Evolutionary conservation across 164 flowering plant genomes (phyloP), one percentile per base, ranked within the genome.

Genomic region (Malania oleifera): DNA sequence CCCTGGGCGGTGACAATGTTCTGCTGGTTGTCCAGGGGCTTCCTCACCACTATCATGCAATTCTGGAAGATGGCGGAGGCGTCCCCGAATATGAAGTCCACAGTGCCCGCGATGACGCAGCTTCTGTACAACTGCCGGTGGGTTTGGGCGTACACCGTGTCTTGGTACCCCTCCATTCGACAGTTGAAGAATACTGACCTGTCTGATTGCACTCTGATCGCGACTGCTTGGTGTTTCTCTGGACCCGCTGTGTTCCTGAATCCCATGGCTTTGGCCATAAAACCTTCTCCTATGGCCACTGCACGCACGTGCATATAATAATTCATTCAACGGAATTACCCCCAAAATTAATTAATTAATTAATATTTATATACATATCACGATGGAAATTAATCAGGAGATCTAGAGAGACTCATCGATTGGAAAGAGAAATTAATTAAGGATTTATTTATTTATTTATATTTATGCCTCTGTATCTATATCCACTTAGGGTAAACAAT

Each of bases 1-100:
- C 80, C 82, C 18, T 78, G 79, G 0, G 82, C 82, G 0, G 77
- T 73, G 2, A 78, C 67, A 2, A 52, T 65, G 70, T 68, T 72
- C 23, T 66, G 55, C 46, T 75, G 82, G 61, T 57, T 61, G 7
- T 62, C 60, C 38, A 67, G 9, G 0, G 80, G 80, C 38, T 54
- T 62, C 23, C 75, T 31, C 17, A 68, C 64, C 13, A 62, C 29
- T 49, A 79, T 63, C 29, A 54, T 20, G 55, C 73, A 73, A 61
- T 71, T 73, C 41, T 79, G 83, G 67, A 79, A 61, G 20, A 76
- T 35, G 5, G 70, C 66, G 7, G 77, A 59, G 1, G 77, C 77
- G 45, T 73, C 71, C 0, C 74, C 77, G 28, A 70, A 76, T 62
- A 76, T 71, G 69, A 73, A 71, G 49, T 78, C 82, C 0, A 71